phyloP scores from a whole-genome alignment of 2,329 filamentous ascomycete genomes.

The Aspergillus ochraceoroseus region DNA sequence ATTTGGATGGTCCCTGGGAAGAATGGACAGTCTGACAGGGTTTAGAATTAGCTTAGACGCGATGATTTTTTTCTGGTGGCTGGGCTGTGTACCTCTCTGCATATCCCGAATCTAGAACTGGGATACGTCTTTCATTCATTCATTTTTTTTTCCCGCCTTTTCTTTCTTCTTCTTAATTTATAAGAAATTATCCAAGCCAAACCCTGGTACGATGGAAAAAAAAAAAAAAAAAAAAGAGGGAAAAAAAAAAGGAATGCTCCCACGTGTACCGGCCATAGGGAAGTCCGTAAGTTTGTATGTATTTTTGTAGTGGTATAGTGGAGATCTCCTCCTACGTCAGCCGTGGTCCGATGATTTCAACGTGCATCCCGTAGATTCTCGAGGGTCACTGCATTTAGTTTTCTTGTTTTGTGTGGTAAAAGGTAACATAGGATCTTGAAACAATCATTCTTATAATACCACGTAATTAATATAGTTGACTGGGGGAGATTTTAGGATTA shows the following conservation, averaged over 20 bases:
- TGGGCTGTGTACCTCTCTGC: constrained; percentile 9
- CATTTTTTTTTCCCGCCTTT: too few species aligned
- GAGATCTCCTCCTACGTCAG: constrained; percentile 20
- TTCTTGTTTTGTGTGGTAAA: too few species aligned
- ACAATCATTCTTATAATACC: too few species aligned
- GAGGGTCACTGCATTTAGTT: neutral
- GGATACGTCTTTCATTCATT: too few species aligned
- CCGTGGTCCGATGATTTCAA: constrained; percentile 24
- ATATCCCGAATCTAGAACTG: too few species aligned
- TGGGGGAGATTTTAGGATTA: too few species aligned
- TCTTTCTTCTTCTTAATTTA: too few species aligned
- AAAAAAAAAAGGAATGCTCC: neutral
- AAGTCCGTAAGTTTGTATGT: too few species aligned
- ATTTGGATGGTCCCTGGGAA: constrained; percentile 11
- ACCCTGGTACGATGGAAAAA: too few species aligned
- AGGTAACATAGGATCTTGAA: too few species aligned
- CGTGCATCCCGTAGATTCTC: constrained; percentile 15
- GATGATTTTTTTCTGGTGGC: constrained; percentile 9
- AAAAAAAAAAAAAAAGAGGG: neutral
- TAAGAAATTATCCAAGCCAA: too few species aligned
- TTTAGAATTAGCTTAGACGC: constrained; percentile 10
- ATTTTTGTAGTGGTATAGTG: constrained; percentile 7
- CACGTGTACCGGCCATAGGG: constrained; percentile 8
- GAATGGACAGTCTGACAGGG: constrained; percentile 14
- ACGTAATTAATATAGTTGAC: too few species aligned